Base-by-base conservation (phyloP, 495 filamentous ascomycete species). In the Penicillium alfredii region DNA sequence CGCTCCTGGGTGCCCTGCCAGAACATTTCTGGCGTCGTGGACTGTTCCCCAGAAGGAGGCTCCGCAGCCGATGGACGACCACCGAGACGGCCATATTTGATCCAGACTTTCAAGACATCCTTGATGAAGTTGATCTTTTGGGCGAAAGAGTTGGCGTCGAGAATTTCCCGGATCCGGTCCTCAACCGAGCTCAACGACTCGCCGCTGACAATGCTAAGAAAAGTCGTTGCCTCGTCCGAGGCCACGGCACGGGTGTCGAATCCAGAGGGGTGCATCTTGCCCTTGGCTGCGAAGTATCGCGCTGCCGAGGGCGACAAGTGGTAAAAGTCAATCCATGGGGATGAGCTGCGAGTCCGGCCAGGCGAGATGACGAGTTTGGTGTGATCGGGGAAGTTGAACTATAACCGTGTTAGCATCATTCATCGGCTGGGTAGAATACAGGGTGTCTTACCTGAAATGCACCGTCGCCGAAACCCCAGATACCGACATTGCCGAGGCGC, bases 301-400 rank as follows among this genome's bases (percentile, higher is more conserved):
- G 82, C 80, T 0, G 84, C 84, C 11, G 78, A 74, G 4, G 78
- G 60, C 0, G 86, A 82, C 4, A 94, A 76, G 51, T 87, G 84
- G 64, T 85, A 88, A 56, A 92, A 92, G 59, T 89, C 82, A 45
- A 86, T 77, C 74, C 81, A 85, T 1, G 65, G 67, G 0, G 67
- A 68, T 1, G 64, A 67, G 38, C 55, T 67, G 36, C 67, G 55
- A 1, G 72, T 81, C 16, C 79, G 86, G 23, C 81, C 77, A 6
- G 77, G 69, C 21, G 86, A 84, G 30, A 94, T 66, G 3, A 93
- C 77, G 16, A 94, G 72, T 57, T 98, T 98, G 18, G 92, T 96
- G 56, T 98, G 92, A 46, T 98, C 92, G 5, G 90, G 88, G 64
- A 96, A 98, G 60, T 98, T 96, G 64, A 95, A 85, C 76, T 92